These are phyloP conservation scores for Colletotrichum echinochloae DNA, from an alignment of 2,329 filamentous ascomycete species.

Conservation along the genomic window DNA sequence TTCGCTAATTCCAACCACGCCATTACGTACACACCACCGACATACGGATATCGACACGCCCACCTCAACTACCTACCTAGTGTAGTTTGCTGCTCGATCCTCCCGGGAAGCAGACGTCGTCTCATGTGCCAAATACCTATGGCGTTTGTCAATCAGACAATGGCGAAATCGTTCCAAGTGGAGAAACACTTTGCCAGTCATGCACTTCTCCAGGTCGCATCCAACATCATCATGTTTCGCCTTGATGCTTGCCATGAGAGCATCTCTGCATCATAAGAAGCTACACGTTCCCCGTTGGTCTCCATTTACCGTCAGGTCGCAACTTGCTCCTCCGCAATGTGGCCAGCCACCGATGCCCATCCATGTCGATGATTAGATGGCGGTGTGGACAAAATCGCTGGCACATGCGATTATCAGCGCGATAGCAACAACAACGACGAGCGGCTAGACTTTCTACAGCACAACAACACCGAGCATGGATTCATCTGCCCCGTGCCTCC, in stretches of 20 bases:
- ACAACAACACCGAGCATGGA: constrained; percentile 28
- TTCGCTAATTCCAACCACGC: constrained; percentile 25
- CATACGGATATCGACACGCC: neutral
- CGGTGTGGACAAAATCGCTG: constrained; percentile 30
- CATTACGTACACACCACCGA: constrained; percentile 22
- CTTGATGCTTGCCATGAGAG: neutral
- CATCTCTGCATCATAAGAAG: constrained; percentile 24
- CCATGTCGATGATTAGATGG: constrained; percentile 16
- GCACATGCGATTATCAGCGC: constrained; percentile 10
- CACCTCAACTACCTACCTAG: constrained; percentile 12
- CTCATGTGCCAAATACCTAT: constrained; percentile 35
- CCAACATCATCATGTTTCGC: constrained; percentile 2
- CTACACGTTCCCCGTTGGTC: constrained; percentile 1
- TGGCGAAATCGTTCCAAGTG: constrained; percentile 32
- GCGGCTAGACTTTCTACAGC: constrained; percentile 28
- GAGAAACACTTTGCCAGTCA: constrained; percentile 23
- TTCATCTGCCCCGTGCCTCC: constrained; percentile 26
- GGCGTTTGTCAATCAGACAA: constrained; percentile 33
- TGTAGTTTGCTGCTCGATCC: constrained; percentile 16
- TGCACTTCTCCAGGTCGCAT: neutral
- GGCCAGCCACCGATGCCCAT: constrained; percentile 15
- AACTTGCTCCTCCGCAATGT: constrained; percentile 4
- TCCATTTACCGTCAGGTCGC: constrained; percentile 19
- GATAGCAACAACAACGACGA: neutral
- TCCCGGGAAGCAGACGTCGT: constrained; percentile 14